Base-by-base conservation (phyloP, 1,139 yeast species). In the Debaryomycetaceae sp. region DNA sequence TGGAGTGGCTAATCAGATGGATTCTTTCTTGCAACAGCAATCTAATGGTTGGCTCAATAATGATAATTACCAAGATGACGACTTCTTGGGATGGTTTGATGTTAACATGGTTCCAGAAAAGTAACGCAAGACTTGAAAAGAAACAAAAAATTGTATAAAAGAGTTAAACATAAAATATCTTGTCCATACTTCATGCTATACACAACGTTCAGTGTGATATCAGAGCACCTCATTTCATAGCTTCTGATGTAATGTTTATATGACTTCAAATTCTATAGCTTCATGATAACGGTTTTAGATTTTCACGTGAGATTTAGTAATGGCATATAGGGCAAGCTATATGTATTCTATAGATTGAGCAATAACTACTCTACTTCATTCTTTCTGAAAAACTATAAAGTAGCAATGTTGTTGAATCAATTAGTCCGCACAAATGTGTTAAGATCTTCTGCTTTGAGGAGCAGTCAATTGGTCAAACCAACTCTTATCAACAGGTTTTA, bases 41-140 rank as follows among this genome's bases (percentile, higher is more conserved):
- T 83, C 89, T 17, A 79, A 81, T 37, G 91, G 88, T 26, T 87
- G 96, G 96, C 54, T 70, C 34, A 68, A 69, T 50, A 81, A 82
- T 63, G 87, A 86, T 50, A 83, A 79, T 40, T 79, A 79, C 43
- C 68, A 66, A 42, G 76, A 71, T 42, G 97, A 89, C 57, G 97
- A 89, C 57, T 84, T 91, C 56, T 68, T 91, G 38, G 97, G 97
- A n/a, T 91, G 96, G 96, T 85, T 89, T 68, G 96, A 89, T 56
- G 81, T 67, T 72, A 71, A 67, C 47, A 61, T 70, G 63, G 58
- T 66, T 40, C 58, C 65, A 18, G 64, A 60, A 42, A 51, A 44
- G 34, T 22, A 22, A 22, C 26, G 7, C 11, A n/a, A n/a, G n/a
- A n/a, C n/a, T n/a, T n/a, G n/a, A n/a, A n/a, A n/a, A n/a, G n/a